Conservation (phyloP, 2,329 filamentous ascomycete species). For the Fusarium algeriense region DNA sequence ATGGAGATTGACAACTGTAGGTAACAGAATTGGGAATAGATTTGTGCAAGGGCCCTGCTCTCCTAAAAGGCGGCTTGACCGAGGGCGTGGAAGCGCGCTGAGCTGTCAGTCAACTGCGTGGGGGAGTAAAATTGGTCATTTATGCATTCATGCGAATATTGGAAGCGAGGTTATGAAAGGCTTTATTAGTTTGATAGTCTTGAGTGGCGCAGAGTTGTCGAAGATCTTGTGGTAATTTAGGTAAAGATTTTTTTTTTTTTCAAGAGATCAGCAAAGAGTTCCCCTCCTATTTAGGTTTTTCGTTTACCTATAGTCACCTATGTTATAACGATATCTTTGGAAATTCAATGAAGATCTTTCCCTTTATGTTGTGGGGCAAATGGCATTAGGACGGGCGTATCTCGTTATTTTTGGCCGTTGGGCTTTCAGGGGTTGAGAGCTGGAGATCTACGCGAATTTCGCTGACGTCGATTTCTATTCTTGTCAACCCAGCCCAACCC, state of each 20-base stretch:
- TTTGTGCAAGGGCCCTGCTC: constrained; percentile 22
- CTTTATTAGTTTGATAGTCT: constrained; percentile 4
- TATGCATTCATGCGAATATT: constrained; percentile 48
- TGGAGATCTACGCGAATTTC: constrained; percentile 33
- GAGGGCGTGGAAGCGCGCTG: constrained; percentile 49
- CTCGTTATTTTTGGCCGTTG: constrained; percentile 24
- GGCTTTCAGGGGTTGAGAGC: constrained; percentile 26
- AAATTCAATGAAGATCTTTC: constrained; percentile 16
- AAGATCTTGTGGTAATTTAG: constrained; percentile 4
- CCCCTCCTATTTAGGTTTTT: constrained; percentile 2
- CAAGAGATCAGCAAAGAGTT: neutral
- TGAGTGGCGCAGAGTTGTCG: neutral
- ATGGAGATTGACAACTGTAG: constrained; percentile 9
- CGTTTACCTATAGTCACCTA: constrained; percentile 1
- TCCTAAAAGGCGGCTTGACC: constrained; percentile 44
- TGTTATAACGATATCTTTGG: constrained; percentile 2
- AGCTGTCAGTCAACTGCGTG: constrained; percentile 41
- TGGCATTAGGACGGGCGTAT: constrained; percentile 26
- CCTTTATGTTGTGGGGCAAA: constrained; percentile 10
- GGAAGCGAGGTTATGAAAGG: constrained; percentile 34
- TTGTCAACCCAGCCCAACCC: constrained; percentile 23
- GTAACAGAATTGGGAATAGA: constrained; percentile 30
- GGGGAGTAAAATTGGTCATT: constrained; percentile 48
- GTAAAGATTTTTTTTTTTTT: neutral
- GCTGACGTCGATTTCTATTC: constrained; percentile 44